Evolutionary conservation across 2,329 filamentous ascomycete genomes (phyloP), one percentile per base, ranked within the genome.

Genomic region (Cladosporium velox): DNA sequence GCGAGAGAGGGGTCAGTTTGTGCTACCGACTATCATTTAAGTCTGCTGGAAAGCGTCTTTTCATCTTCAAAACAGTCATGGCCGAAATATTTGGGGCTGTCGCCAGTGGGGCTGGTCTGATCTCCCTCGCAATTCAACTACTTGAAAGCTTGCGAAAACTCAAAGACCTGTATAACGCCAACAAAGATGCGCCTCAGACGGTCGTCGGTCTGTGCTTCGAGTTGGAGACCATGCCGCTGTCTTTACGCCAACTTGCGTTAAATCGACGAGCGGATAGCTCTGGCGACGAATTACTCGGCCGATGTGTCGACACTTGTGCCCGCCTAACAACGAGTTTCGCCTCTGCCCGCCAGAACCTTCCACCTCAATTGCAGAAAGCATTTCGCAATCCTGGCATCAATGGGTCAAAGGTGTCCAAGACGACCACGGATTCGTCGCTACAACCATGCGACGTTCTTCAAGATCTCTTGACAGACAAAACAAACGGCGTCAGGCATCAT

Each of bases 11-110:
- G 2, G 38, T 41, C 3, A 18, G 2, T n/a, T n/a, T 41, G 15
- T 41, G 15, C 15, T 41, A 7, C 6, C 38, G 24, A 24, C 18
- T 34, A 1, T 34, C 8, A 30, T 6, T 30, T 4, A 30, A 30
- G 18, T 44, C 18, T 18, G 21, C 18, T 24, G 24, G 24, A 24
- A 24, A 24, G 24, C 24, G 24, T 24, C 24, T 24, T 24, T 24
- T 24, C 24, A 24, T 24, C 24, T 24, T 24, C 24, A 24, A 24
- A 44, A 21, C 10, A 7, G 21, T 44, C 18, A 68, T 67, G 67
- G 62, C 65, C 21, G 67, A 68, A n/a, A 35, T 68, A 15, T 47
- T 69, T 26, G 65, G 64, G 14, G 65, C 64, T 18, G 60, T 66
- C 0, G 58, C 67, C 35, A 58, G 68, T 30, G 67, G 47, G 2